These are phyloP conservation scores for Aureobasidium sp. DNA, from an alignment of 2,329 filamentous ascomycete species.

Conservation along the genomic window DNA sequence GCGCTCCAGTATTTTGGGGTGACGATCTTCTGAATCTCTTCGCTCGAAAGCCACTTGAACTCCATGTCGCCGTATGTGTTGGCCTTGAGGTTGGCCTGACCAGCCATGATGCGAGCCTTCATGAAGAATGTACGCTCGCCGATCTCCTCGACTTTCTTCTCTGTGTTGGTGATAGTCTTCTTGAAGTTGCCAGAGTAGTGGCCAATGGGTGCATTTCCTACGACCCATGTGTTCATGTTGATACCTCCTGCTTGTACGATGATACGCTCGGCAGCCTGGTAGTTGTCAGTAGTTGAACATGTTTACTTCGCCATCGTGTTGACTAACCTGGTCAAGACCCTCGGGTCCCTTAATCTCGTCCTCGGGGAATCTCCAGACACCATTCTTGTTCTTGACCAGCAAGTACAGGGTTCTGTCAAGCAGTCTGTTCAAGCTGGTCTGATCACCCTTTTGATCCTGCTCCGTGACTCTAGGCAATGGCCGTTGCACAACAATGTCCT, in stretches of 20 bases:
- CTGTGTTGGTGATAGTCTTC: constrained; percentile 25
- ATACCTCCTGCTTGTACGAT: constrained; percentile 70
- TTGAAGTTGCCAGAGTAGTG: constrained; percentile 59
- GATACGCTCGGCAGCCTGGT: constrained; percentile 72
- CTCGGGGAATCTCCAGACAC: constrained; percentile 74
- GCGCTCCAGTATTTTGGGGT: constrained; percentile 61
- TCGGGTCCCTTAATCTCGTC: constrained; percentile 63
- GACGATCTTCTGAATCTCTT: constrained; percentile 69
- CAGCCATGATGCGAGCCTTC: constrained; percentile 93
- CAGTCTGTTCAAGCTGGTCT: constrained; percentile 68
- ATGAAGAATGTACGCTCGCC: constrained; percentile 91
- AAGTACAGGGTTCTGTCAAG: constrained; percentile 82
- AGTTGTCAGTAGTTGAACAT: background rate
- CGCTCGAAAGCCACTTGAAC: constrained; percentile 87
- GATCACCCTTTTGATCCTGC: constrained; percentile 69
- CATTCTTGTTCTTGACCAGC: constrained; percentile 65
- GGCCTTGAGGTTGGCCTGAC: constrained; percentile 72
- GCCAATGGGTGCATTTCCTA: constrained; percentile 82
- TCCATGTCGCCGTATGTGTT: constrained; percentile 69
- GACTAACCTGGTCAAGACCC: constrained; percentile 72
- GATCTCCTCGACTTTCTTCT: constrained; percentile 35
- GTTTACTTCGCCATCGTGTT: background rate
- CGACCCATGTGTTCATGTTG: constrained; percentile 99
- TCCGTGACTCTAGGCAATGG: constrained; percentile 66
- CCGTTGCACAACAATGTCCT: constrained; percentile 48